Conservation (phyloP, 495 filamentous ascomycete species). For the Parathielavia hyrcaniae region DNA sequence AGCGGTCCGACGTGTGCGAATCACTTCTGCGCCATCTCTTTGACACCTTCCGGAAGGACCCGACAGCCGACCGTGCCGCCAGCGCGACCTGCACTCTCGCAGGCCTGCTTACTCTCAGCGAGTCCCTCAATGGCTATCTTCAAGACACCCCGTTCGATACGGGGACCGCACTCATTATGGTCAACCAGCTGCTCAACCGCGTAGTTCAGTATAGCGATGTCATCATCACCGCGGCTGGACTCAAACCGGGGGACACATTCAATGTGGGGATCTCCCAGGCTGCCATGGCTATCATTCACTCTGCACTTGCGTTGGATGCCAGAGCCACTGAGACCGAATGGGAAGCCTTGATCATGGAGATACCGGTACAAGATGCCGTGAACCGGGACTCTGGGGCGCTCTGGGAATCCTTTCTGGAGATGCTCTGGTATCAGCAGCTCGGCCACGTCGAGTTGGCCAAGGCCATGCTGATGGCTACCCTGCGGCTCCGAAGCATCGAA, state of each 20-base stretch:
- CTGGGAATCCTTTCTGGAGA: slow-evolving; percentile 69
- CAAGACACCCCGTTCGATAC: slow-evolving; percentile 38
- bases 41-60: slow-evolving; percentile 53
- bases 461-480: slow-evolving; percentile 62
- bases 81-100: slow-evolving; percentile 42
- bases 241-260: slow-evolving; percentile 32
- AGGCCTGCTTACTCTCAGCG: slow-evolving; percentile 41
- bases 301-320: slow-evolving; percentile 68
- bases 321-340: slow-evolving; percentile 66
- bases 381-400: slow-evolving; percentile 59
- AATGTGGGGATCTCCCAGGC: slow-evolving; percentile 39
- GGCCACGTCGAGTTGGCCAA: slow-evolving; percentile 61
- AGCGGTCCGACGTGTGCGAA: slow-evolving; percentile 66
- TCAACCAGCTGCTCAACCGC: slow-evolving; percentile 46
- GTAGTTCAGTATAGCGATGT: slow-evolving; percentile 44
- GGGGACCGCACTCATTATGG: slow-evolving; percentile 45
- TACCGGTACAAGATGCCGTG: slow-evolving; percentile 59
- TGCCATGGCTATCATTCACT: slow-evolving; percentile 59
- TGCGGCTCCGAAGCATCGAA: slow-evolving; percentile 64
- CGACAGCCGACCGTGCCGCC: slow-evolving; percentile 31
- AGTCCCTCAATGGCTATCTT: slow-evolving; percentile 43
- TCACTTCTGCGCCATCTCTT: slow-evolving; percentile 64
- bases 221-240: slow-evolving; percentile 39
- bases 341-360: slow-evolving; percentile 53
- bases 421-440: slow-evolving; percentile 56